A percentile compares a stretch with the other conserved stretches of the same genome.
These are phyloP conservation scores for Capsella bursapastoris DNA, from an alignment of 345 rosid species.

Conservation along the genomic window DNA sequence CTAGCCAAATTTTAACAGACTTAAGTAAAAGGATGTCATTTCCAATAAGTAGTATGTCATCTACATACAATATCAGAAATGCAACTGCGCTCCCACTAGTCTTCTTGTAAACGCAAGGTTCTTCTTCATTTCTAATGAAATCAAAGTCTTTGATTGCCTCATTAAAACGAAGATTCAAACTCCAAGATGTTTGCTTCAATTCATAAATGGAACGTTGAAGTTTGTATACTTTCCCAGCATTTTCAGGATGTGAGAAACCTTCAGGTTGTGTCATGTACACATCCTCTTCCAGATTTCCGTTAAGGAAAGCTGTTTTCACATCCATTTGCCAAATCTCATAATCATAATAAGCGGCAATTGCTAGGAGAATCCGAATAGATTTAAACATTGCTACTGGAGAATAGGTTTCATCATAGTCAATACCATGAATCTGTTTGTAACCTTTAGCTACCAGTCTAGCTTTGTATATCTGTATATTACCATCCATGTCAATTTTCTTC, in stretches of 20 bases:
- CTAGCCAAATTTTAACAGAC: neutral
- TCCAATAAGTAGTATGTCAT: neutral
- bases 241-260: neutral
- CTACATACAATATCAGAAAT: conserved; percentile 9
- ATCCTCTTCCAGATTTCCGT: neutral
- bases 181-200: neutral
- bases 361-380: neutral
- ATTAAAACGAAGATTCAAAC: neutral
- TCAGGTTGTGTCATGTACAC: conserved; percentile 1
- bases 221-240: neutral
- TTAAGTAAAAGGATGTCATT: neutral
- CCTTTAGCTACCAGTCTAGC: no score
- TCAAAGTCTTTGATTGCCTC: neutral
- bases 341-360: neutral
- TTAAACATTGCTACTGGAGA: neutral
- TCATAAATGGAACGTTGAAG: neutral
- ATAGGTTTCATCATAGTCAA: neutral
- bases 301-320: neutral
- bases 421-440: neutral
- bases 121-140: neutral
- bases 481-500: no score
- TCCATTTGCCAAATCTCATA: neutral
- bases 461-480: no score
- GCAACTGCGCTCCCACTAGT: conserved; percentile 1
- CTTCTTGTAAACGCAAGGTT: neutral